Conservation (phyloP, 2,329 filamentous ascomycete genomes). For the Didymella pinodella region DNA sequence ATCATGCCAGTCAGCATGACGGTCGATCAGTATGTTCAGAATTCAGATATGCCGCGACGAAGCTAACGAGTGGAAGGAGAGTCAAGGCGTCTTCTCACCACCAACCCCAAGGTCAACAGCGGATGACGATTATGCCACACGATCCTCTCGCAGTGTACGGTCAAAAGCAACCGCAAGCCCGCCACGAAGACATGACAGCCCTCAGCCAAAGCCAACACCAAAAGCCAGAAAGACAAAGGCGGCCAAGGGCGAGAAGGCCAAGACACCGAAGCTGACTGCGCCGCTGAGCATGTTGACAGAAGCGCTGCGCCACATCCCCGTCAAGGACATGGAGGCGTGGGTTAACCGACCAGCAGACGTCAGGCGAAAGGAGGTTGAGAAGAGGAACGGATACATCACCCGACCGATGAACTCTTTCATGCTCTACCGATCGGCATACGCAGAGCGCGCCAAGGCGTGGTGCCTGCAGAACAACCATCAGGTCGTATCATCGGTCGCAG, state of each 20-base stretch:
- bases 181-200: conserved; percentile 34
- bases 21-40: conserved; percentile 35
- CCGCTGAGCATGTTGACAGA: conserved; percentile 76
- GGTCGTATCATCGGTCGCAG: conserved; percentile 86
- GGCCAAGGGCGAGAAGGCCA: conserved; percentile 55
- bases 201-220: conserved; percentile 40
- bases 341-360: conserved; percentile 74
- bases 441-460: conserved; percentile 83
- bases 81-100: conserved; percentile 46
- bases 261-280: conserved; percentile 65
- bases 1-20: conserved; percentile 38
- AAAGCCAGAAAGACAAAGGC: conserved; percentile 56
- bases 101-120: conserved; percentile 56
- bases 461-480: conserved; percentile 92
- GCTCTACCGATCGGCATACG: conserved; percentile 92
- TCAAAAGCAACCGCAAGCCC: conserved; percentile 37
- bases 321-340: conserved; percentile 81
- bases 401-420: conserved; percentile 98
- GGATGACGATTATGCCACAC: conserved; percentile 51
- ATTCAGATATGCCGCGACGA: not conserved
- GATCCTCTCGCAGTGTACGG: conserved; percentile 49
- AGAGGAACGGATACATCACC: conserved; percentile 80
- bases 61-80: conserved; percentile 37
- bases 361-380: conserved; percentile 72
- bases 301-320: conserved; percentile 66